phyloP scores from a whole-genome alignment of 768 basidiomycete species.

The Grammothele lineata region DNA sequence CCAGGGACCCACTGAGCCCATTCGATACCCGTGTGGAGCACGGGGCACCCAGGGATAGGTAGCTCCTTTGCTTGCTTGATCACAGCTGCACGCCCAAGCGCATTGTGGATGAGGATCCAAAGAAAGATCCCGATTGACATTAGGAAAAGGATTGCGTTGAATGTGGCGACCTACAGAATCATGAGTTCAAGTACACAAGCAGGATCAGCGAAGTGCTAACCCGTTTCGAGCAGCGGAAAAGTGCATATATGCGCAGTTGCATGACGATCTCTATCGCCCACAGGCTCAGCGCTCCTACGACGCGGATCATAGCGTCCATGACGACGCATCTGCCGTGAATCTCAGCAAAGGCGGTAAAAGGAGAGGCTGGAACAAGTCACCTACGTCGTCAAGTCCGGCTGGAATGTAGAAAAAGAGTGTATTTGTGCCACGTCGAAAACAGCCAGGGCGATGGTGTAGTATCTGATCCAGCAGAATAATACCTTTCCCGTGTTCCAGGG shows the following conservation, averaged over 20 bases:
- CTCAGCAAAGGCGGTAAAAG: not conserved
- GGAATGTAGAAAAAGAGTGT: conserved; percentile 23
- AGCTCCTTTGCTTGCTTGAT: conserved; percentile 35
- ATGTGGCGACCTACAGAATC: conserved; percentile 23
- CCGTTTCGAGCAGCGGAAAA: conserved; percentile 37
- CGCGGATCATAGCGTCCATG: conserved; percentile 39
- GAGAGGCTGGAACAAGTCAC: too few relatives aligned
- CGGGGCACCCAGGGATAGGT: conserved; percentile 39
- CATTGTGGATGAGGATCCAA: conserved; percentile 37
- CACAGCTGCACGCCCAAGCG: conserved; percentile 29
- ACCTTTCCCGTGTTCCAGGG: conserved; percentile 1
- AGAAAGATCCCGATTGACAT: conserved; percentile 39
- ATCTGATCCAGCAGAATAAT: conserved; percentile 30
- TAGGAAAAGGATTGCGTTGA: conserved; percentile 37
- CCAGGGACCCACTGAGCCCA: conserved; percentile 45
- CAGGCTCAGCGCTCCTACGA: conserved; percentile 40
- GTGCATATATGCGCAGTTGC: conserved; percentile 42
- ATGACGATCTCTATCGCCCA: conserved; percentile 49
- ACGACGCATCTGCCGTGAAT: conserved; percentile 34
- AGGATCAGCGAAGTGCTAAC: conserved; percentile 25
- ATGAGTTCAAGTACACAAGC: too few relatives aligned
- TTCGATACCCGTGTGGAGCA: conserved; percentile 37
- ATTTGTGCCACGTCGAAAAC: conserved; percentile 43
- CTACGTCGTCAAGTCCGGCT: conserved; percentile 25
- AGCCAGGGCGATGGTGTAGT: conserved; percentile 41